These are phyloP conservation scores for Glycyrrhiza uralensis DNA, from an alignment of 306 rosid genomes.

Conservation along the genomic window DNA sequence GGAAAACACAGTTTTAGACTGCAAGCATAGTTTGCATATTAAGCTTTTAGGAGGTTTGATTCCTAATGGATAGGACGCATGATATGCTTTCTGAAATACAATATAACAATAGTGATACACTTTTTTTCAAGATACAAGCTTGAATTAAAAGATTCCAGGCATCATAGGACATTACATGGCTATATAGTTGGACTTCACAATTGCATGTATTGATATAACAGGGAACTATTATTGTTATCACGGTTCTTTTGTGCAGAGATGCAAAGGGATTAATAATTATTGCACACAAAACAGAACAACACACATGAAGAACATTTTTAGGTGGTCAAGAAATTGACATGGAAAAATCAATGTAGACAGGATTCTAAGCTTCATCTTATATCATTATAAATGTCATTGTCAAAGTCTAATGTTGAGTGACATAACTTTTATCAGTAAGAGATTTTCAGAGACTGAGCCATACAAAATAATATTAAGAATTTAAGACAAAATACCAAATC, in stretches of 20 bases:
- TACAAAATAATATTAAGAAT: constrained; percentile 10
- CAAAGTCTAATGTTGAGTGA: background rate
- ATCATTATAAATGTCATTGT: background rate
- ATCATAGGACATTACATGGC: background rate
- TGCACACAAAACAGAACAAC: constrained; percentile 18
- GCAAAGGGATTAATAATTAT: background rate
- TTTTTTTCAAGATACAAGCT: background rate
- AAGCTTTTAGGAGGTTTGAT: constrained; percentile 17
- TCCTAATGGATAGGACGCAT: background rate
- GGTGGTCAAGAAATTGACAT: constrained; percentile 9
- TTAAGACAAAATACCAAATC: background rate
- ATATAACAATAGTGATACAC: background rate
- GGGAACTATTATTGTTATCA: background rate
- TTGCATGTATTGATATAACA: background rate
- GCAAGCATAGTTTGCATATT: constrained; percentile 3
- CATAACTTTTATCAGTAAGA: background rate
- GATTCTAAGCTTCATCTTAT: constrained; percentile 4
- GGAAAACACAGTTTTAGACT: constrained; percentile 18
- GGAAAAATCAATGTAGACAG: background rate
- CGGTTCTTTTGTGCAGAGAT: constrained; percentile 9
- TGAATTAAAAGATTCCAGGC: constrained; percentile 12
- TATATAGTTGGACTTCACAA: background rate
- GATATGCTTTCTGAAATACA: background rate
- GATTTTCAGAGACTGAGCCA: background rate
- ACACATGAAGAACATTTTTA: background rate